A percentile compares a stretch with the other conserved stretches of the same genome.
phyloP scores from a whole-genome alignment of 805 yeast species.

The Sungouiella blattae region DNA sequence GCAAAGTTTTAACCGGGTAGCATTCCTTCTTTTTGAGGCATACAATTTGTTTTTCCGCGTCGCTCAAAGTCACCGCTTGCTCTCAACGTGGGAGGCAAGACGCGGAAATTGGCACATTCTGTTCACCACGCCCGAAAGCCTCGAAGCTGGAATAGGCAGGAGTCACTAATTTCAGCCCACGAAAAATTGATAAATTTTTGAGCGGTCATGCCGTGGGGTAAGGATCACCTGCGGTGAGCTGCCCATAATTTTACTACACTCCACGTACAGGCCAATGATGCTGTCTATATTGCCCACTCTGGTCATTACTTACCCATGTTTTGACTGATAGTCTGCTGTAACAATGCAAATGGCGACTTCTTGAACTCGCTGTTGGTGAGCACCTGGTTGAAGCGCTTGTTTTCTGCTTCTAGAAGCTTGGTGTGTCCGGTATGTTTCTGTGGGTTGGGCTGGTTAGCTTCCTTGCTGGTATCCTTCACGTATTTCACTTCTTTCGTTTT shows the following conservation, averaged over 20 bases:
- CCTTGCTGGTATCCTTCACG: conserved; percentile 20
- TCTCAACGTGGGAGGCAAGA: too few species aligned
- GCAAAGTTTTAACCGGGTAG: too few species aligned
- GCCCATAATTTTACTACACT: not conserved
- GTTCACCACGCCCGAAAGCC: too few species aligned
- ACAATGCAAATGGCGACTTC: conserved; percentile 59
- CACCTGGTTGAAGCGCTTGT: conserved; percentile 54
- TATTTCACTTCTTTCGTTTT: conserved; percentile 10
- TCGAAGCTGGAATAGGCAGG: too few species aligned
- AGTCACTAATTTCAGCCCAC: too few species aligned
- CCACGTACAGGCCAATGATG: not conserved
- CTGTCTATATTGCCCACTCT: not conserved
- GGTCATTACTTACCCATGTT: conserved; percentile 14
- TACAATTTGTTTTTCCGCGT: too few species aligned
- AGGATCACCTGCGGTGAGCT: not conserved
- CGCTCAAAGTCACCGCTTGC: too few species aligned
- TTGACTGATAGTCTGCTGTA: conserved; percentile 50
- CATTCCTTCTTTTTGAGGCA: too few species aligned
- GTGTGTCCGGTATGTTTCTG: conserved; percentile 38
- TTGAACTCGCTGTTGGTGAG: conserved; percentile 54
- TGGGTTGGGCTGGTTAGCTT: conserved; percentile 49
- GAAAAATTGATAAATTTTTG: conserved; percentile 1
- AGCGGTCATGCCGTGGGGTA: not conserved
- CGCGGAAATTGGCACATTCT: too few species aligned
- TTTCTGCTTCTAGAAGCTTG: conserved; percentile 55